Percentiles rank a stretch among this genome's conserved stretches.
Conservation (phyloP, 352 stramenopile genomes). For the Globisporangium radiosum region DNA sequence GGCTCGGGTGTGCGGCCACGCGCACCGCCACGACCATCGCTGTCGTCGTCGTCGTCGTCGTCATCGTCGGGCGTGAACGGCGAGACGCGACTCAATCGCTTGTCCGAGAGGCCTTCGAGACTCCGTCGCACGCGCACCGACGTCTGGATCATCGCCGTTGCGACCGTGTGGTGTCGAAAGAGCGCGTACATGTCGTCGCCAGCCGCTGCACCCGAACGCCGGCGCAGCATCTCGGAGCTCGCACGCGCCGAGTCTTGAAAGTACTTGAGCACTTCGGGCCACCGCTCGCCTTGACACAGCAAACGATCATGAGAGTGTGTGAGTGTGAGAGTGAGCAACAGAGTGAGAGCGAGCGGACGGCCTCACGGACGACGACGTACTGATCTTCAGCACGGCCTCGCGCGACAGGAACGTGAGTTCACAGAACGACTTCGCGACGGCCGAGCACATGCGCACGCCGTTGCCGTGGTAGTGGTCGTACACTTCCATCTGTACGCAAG, state of each 20-base stretch:
- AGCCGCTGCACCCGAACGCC: slow-evolving; percentile 19
- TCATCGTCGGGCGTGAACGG: slow-evolving; percentile 8
- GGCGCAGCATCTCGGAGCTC: slow-evolving; percentile 38
- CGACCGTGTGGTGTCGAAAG: slow-evolving; percentile 19
- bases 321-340: no score
- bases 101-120: slow-evolving; percentile 3
- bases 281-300: slow-evolving; percentile 33
- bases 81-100: slow-evolving; percentile 11
- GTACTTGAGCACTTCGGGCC: slow-evolving; percentile 64
- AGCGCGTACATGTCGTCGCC: slow-evolving; percentile 15
- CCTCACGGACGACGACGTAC: slow-evolving; percentile 21
- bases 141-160: slow-evolving; percentile 28
- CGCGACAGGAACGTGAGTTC: slow-evolving; percentile 78
- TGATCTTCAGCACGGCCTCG: slow-evolving; percentile 66
- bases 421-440: slow-evolving; percentile 69
- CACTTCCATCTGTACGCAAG: slow-evolving; percentile 48
- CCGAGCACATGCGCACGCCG: slow-evolving; percentile 78
- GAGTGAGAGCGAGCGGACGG: no score
- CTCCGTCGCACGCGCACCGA: slow-evolving; percentile 18
- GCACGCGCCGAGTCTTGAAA: slow-evolving; percentile 41
- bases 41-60: not conserved
- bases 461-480: slow-evolving; percentile 76
- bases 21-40: not conserved
- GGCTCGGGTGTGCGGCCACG: not conserved
- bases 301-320: not conserved